A percentile compares a stretch with the other conserved stretches of the same genome.
phyloP scores from a whole-genome alignment of 2,329 filamentous ascomycete genomes.

The Akanthomyces muscarius region DNA sequence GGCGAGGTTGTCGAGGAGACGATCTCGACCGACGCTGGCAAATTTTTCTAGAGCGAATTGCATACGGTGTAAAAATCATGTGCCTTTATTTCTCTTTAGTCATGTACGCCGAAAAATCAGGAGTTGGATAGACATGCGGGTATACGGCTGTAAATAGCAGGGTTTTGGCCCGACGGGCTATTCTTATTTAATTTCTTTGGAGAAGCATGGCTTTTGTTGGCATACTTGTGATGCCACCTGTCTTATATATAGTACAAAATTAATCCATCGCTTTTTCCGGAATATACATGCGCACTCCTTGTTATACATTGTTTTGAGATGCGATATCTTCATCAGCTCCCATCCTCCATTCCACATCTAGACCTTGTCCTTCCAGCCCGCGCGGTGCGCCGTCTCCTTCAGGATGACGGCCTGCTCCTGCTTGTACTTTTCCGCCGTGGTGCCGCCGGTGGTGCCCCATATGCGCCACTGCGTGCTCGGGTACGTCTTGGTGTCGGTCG shows the following conservation, averaged over 20 bases:
- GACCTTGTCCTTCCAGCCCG: constrained; percentile 28
- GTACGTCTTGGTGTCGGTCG: constrained; percentile 43
- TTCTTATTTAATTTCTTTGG: constrained; percentile 20
- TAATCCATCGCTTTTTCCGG: constrained; percentile 26
- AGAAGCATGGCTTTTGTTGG: constrained; percentile 20
- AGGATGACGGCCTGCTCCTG: constrained; percentile 34
- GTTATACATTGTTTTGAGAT: constrained; percentile 10
- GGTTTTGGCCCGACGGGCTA: not conserved
- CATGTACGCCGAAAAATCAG: not conserved
- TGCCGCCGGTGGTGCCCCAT: constrained; percentile 59
- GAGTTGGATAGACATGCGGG: not conserved
- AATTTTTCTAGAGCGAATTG: constrained; percentile 45
- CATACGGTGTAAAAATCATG: not conserved
- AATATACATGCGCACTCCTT: constrained; percentile 17
- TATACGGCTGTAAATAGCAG: not conserved
- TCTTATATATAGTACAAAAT: constrained; percentile 26
- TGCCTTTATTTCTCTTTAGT: not conserved
- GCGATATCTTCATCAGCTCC: not conserved
- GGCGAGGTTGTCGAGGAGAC: constrained; percentile 27
- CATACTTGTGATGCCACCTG: not conserved
- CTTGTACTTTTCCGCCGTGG: constrained; percentile 40
- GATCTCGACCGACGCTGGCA: constrained; percentile 40
- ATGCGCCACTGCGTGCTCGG: constrained; percentile 54
- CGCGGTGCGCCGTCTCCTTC: constrained; percentile 31
- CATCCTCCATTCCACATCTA: not conserved